phyloP scores from a whole-genome alignment of 140 eudicot genomes.

The Cichorium intybus region DNA sequence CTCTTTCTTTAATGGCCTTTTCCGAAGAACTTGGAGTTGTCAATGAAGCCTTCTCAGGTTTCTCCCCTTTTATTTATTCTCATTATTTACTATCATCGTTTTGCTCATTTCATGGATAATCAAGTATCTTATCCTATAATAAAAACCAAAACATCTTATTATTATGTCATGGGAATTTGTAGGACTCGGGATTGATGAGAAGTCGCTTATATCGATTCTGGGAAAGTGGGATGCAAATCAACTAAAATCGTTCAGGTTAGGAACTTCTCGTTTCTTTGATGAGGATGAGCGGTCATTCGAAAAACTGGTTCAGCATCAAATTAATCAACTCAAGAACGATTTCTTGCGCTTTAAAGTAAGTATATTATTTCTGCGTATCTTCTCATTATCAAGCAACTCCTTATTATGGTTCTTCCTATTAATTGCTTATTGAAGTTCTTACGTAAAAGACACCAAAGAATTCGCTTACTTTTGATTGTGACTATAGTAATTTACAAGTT shows the following conservation, averaged over 20 bases:
- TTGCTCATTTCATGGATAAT: too few species aligned
- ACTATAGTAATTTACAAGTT: background rate
- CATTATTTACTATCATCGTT: background rate
- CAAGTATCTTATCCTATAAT: background rate
- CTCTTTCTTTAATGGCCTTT: constrained; percentile 30
- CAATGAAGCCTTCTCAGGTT: constrained; percentile 69
- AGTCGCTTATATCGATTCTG: constrained; percentile 40
- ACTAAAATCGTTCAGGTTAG: constrained; percentile 44
- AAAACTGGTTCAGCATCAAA: constrained; percentile 38
- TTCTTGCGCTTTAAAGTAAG: constrained; percentile 58
- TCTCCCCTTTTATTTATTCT: background rate
- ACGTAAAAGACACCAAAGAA: too few species aligned
- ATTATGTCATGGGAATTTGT: background rate
- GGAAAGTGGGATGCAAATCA: constrained; percentile 56
- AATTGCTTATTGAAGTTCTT: too few species aligned
- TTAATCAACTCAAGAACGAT: constrained; percentile 42
- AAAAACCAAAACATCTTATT: background rate
- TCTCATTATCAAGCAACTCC: too few species aligned
- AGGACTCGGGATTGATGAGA: constrained; percentile 77
- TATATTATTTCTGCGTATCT: background rate
- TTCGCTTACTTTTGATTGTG: too few species aligned
- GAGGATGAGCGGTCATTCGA: constrained; percentile 63
- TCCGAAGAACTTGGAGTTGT: constrained; percentile 39
- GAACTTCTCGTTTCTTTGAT: constrained; percentile 32
- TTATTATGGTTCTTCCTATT: too few species aligned